phyloP scores from a whole-genome alignment of 2,329 filamentous ascomycete species.

The Colletotrichum endophyticum region DNA sequence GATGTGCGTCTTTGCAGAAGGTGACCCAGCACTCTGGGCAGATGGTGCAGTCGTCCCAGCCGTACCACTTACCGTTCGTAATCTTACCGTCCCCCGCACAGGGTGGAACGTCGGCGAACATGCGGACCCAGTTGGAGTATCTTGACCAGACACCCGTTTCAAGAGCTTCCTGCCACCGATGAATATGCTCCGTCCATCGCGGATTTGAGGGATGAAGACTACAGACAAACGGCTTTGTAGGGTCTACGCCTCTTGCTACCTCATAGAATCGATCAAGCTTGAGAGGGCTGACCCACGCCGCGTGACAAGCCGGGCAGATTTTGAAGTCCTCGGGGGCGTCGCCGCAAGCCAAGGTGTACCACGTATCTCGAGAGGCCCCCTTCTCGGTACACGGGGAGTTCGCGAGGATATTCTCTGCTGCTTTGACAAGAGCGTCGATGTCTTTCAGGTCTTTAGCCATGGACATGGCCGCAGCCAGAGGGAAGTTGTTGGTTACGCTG shows the following conservation, averaged over 20 bases:
- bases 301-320: constrained; percentile 39
- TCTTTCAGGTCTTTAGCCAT: constrained; percentile 28
- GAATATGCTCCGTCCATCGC: constrained; percentile 28
- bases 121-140: constrained; percentile 30
- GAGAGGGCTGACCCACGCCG: constrained; percentile 30
- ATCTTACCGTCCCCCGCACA: constrained; percentile 1
- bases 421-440: constrained; percentile 29
- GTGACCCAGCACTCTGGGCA: constrained; percentile 19
- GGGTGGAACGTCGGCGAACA: constrained; percentile 21
- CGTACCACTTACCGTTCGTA: constrained; percentile 11
- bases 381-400: constrained; percentile 30
- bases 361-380: constrained; percentile 34
- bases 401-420: constrained; percentile 25
- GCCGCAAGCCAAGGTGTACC: constrained; percentile 32
- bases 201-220: constrained; percentile 30
- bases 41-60: constrained; percentile 21
- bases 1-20: constrained; percentile 1
- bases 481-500: background rate
- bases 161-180: constrained; percentile 30
- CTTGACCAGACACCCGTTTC: constrained; percentile 36
- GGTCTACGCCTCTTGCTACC: constrained; percentile 5
- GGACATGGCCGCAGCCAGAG: constrained; percentile 28
- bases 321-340: constrained; percentile 26
- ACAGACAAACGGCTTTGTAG: constrained; percentile 27
- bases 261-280: constrained; percentile 33